phyloP scores from a whole-genome alignment of 2,329 filamentous ascomycete genomes.

The Colletotrichum kahawae region DNA sequence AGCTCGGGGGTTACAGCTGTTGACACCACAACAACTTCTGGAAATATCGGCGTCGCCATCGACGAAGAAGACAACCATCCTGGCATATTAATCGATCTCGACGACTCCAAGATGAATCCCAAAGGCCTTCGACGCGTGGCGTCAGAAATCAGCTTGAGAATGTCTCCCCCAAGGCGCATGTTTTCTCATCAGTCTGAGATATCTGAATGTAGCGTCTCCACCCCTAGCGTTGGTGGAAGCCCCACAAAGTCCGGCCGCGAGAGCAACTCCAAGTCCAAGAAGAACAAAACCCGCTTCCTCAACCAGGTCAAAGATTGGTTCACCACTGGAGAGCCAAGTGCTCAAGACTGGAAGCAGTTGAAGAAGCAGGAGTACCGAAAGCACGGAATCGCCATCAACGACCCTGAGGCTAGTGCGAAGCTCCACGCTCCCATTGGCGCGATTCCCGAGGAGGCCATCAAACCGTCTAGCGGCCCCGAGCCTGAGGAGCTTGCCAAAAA shows the following conservation, averaged over 20 bases:
- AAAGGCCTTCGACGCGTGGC: slow-evolving; percentile 1
- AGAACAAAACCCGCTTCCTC: slow-evolving; percentile 41
- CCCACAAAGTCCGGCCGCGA: slow-evolving; percentile 9
- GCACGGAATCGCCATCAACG: slow-evolving; percentile 47
- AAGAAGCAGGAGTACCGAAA: slow-evolving; percentile 46
- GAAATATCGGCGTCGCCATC: not conserved
- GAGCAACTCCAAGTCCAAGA: slow-evolving; percentile 31
- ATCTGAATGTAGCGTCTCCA: slow-evolving; percentile 29
- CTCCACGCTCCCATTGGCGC: slow-evolving; percentile 50
- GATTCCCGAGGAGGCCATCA: slow-evolving; percentile 51
- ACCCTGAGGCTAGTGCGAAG: slow-evolving; percentile 49
- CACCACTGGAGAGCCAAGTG: slow-evolving; percentile 53
- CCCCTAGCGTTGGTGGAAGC: slow-evolving; percentile 20
- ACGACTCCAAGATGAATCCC: not conserved
- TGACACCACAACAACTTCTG: not conserved
- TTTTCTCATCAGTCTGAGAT: slow-evolving; percentile 19
- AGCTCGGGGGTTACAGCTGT: slow-evolving; percentile 7
- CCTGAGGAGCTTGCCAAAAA: slow-evolving; percentile 49
- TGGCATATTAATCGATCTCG: not conserved
- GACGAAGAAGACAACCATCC: slow-evolving; percentile 18
- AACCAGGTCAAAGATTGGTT: slow-evolving; percentile 54
- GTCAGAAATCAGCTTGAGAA: slow-evolving; percentile 14
- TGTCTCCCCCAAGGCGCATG: slow-evolving; percentile 9
- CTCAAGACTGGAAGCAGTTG: slow-evolving; percentile 52
- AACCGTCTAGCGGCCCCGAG: slow-evolving; percentile 48